Evolutionary conservation across 495 filamentous ascomycete species (phyloP), one percentile per base, ranked within the genome.

Genomic region (Zalerion maritima): DNA sequence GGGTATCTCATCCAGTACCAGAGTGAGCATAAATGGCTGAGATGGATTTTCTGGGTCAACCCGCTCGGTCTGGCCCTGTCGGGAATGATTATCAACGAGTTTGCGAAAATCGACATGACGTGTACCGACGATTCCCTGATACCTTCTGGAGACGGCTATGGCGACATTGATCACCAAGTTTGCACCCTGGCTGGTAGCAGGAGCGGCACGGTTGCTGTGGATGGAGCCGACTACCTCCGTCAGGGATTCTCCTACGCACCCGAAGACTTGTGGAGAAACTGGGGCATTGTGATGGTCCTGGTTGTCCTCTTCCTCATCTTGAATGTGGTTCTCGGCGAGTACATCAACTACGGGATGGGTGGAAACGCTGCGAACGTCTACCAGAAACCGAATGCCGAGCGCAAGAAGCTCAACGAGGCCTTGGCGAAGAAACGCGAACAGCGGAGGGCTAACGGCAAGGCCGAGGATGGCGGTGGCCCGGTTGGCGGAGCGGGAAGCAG

Each of bases 41-140:
- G 74, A 12, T 86, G 81, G 81, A 75, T 87, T 23, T 85, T 80
- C 54, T 87, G 71, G 48, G 64, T 86, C 45, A 86, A 85, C 33
- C 69, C 77, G 1, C 62, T 87, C 4, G 79, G 79, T 20, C 62
- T 85, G 2, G 67, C 73, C 0, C 87, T 89, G 48, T 63, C 72
- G 5, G 56, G 69, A 0, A 38, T 91, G 49, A 87, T 89, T 80
- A 72, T 80, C 38, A 89, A 89, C 38, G 83, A 89, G 47, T 89
- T 89, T 43, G 58, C 58, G 10, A 37, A 60, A 3, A 55, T 74
- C 16, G 62, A 72, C 11, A 50, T 87, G 44, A 69, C 55, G 5
- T 86, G 80, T 35, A 68, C 66, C 0, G 50, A 55, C 14, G 67
- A 72, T 13, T 75, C 71, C 0, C 55, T 85, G 5, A 54, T 86